These are phyloP conservation scores for Seiridium cupressi DNA, from an alignment of 2,329 filamentous ascomycete genomes.

Conservation along the genomic window DNA sequence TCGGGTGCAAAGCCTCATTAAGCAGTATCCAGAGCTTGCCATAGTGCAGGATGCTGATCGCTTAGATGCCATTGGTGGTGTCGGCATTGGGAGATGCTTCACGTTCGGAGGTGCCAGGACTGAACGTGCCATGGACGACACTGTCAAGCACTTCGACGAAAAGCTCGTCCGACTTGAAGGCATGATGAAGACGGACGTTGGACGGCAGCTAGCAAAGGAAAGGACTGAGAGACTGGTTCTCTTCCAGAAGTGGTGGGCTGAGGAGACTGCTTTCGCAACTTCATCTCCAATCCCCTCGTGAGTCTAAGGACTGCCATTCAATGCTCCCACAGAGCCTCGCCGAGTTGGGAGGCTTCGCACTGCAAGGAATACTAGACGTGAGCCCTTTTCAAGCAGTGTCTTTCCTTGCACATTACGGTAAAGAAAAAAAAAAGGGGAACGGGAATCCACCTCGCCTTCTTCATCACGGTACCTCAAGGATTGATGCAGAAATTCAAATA, in stretches of 20 bases:
- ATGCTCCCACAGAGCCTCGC: neutral
- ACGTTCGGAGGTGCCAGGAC: constrained; percentile 69
- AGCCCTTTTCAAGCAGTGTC: too few relatives aligned
- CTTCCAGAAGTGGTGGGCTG: constrained; percentile 58
- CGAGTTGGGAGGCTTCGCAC: neutral
- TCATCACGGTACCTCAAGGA: neutral
- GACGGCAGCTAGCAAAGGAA: constrained; percentile 50
- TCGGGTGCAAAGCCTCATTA: constrained; percentile 60
- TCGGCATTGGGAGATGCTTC: constrained; percentile 79
- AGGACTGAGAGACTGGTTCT: constrained; percentile 49
- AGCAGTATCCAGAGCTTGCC: constrained; percentile 68
- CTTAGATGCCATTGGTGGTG: constrained; percentile 84
- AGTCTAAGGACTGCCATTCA: neutral
- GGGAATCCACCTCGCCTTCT: too few relatives aligned
- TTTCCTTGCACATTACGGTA: too few relatives aligned
- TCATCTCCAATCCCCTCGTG: constrained; percentile 3
- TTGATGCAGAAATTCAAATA: neutral
- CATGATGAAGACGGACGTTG: constrained; percentile 63
- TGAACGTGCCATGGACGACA: constrained; percentile 54
- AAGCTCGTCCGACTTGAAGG: constrained; percentile 67
- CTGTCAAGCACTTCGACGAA: constrained; percentile 73
- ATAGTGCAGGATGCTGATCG: constrained; percentile 92
- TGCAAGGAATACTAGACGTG: too few relatives aligned
- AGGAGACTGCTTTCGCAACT: constrained; percentile 39
- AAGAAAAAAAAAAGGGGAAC: too few relatives aligned